Percentiles rank a stretch among this genome's conserved stretches.
Conservation (phyloP, 1,284 basidiomycete genomes). For the Moesziomyces globuligerus region DNA sequence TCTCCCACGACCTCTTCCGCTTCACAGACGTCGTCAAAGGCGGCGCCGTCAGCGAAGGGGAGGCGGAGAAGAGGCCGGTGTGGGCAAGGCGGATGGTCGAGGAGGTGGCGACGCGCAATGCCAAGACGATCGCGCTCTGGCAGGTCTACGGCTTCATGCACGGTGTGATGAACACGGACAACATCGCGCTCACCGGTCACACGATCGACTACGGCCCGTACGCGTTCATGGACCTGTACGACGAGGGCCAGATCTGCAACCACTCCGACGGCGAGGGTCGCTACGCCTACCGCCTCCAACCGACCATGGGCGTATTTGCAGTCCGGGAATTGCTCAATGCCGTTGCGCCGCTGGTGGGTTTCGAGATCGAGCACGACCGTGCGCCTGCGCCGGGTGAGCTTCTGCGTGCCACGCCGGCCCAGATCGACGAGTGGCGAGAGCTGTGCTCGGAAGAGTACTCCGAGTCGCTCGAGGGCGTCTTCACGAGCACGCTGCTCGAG, state of each 20-base stretch:
- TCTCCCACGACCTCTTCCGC: conserved; percentile 75
- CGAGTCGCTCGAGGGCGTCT: conserved; percentile 43
- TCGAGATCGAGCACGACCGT: conserved; percentile 62
- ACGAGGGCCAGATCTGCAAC: conserved; percentile 88
- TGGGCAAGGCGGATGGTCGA: conserved; percentile 54
- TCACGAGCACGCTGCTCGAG: conserved; percentile 43
- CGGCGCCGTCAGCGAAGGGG: conserved; percentile 1
- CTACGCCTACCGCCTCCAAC: conserved; percentile 77
- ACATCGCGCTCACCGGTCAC: conserved; percentile 79
- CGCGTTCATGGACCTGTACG: conserved; percentile 81
- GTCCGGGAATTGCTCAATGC: conserved; percentile 34
- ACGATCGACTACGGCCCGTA: conserved; percentile 87
- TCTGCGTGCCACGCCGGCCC: conserved; percentile 10
- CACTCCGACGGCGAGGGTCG: conserved; percentile 86
- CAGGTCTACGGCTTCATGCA: conserved; percentile 72
- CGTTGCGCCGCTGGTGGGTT: conserved; percentile 45
- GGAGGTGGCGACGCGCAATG: conserved; percentile 78
- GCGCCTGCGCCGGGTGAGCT: conserved; percentile 62
- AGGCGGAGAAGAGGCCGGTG: conserved; percentile 11
- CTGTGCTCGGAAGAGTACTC: conserved; percentile 36
- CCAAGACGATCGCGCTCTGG: conserved; percentile 90
- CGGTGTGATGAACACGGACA: conserved; percentile 91
- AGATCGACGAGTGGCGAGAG: conserved; percentile 52
- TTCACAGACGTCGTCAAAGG: conserved; percentile 51
- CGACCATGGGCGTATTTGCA: conserved; percentile 70